Percentiles rank a stretch among this genome's conserved stretches.
Conservation (phyloP, 2,329 filamentous ascomycete species). For the Trichoderma atroviride region DNA sequence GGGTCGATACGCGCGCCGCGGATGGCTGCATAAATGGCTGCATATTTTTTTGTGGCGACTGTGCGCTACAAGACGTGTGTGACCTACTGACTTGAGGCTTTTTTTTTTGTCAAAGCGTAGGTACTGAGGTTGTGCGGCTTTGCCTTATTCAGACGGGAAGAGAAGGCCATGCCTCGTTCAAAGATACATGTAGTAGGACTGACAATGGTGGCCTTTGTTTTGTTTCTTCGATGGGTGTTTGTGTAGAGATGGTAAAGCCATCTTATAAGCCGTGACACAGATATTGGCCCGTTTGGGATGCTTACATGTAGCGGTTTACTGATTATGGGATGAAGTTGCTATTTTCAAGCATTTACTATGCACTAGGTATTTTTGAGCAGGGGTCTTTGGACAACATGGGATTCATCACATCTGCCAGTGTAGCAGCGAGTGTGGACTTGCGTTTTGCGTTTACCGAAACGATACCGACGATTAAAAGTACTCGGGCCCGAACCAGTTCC, state of each 20-base stretch:
- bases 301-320: not conserved
- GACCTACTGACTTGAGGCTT: not conserved
- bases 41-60: not conserved
- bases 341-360: not conserved
- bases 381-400: not conserved
- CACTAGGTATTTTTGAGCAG: not conserved
- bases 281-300: not conserved
- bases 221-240: not conserved
- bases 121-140: not conserved
- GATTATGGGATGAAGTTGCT: not conserved
- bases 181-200: not conserved
- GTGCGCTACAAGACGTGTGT: not conserved
- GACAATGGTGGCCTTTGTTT: not conserved
- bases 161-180: not conserved
- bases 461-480: not conserved
- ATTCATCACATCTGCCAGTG: not conserved
- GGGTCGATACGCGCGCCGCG: not conserved
- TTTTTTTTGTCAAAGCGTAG: not conserved
- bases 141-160: not conserved
- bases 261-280: not conserved
- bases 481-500: not conserved
- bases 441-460: not conserved
- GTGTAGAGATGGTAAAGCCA: not conserved
- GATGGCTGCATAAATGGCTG: not conserved
- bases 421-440: not conserved